Conservation (phyloP, 78 protist species). For the Creolimax fragrantissima region DNA sequence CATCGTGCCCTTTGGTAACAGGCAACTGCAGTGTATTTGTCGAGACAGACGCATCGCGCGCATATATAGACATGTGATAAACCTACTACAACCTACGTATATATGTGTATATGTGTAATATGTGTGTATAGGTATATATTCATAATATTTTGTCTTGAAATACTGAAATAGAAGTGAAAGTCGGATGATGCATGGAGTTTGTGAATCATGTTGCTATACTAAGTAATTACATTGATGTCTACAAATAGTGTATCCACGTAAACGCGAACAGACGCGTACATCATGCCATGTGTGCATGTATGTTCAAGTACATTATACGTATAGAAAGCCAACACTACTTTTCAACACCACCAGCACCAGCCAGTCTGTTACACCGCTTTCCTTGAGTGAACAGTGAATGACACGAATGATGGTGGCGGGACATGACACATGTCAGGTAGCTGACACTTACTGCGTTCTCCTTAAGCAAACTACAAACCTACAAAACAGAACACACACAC, state of each 20-base stretch:
- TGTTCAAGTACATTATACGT: too few species aligned
- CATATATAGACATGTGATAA: not conserved
- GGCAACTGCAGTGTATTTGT: not conserved
- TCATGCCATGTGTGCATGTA: not conserved
- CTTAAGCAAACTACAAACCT: too few species aligned
- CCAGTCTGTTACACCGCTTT: too few species aligned
- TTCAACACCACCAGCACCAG: too few species aligned
- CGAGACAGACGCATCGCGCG: not conserved
- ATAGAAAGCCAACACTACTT: too few species aligned
- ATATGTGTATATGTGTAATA: not conserved
- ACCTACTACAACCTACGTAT: not conserved
- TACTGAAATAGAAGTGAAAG: not conserved
- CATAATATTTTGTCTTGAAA: not conserved
- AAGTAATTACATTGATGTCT: not conserved
- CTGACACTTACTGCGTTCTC: too few species aligned
- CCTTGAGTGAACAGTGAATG: too few species aligned
- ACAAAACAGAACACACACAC: too few species aligned
- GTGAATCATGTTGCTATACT: not conserved
- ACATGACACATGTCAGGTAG: too few species aligned
- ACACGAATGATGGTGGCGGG: too few species aligned
- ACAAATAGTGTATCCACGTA: not conserved
- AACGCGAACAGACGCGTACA: not conserved
- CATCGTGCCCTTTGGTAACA: not conserved
- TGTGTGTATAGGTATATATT: not conserved
- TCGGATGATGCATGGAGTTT: not conserved